Evolutionary conservation across 345 rosid species (phyloP), one percentile per base, ranked within the genome.

Genomic region (Arabidopsis suecica): DNA sequence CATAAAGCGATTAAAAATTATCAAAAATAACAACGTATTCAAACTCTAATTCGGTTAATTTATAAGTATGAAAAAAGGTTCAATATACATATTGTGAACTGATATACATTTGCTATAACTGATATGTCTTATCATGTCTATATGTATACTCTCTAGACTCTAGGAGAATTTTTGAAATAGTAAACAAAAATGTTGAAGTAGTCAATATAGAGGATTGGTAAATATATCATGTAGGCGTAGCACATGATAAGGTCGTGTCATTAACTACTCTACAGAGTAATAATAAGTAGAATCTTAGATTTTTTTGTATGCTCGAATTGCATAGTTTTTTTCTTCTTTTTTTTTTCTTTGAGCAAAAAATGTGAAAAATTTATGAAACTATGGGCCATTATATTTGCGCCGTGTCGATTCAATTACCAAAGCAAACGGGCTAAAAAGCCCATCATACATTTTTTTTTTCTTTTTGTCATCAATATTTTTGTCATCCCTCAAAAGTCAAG

Each of bases 361-460:
- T 69, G 7, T 5, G 28, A 23, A n/a, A 1, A 14, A 61, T 37
- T 25, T 37, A 16, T 18, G 32, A 18, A 23, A 50, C 11, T 18
- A 38, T 40, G 76, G 69, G 61, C 62, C 66, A 14, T 47, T 6
- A 18, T 34, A 12, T 45, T 45, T 18, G 56, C n/a, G 7, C 32
- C 9, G 14, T 34, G 11, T 22, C 28, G 0, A 22, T 36, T 36
- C 47, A 14, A 2, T 25, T 22, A 23, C 11, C 32, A 55, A 58
- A 59, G 25, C 0, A 71, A 36, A 48, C 8, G 64, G 33, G 28
- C 59, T 61, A 20, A 9, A 55, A 60, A 23, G 68, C 60, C 68
- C 40, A 71, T 23, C 30, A 14, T 32, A 32, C 42, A 64, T 13
- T 2, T 3, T 9, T 42, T 3, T 0, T 25, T 41, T 23, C 22